A percentile compares a stretch with the other conserved stretches of the same genome.
phyloP scores from a whole-genome alignment of 148 eudicot species.

The Persicaria maculosa region DNA sequence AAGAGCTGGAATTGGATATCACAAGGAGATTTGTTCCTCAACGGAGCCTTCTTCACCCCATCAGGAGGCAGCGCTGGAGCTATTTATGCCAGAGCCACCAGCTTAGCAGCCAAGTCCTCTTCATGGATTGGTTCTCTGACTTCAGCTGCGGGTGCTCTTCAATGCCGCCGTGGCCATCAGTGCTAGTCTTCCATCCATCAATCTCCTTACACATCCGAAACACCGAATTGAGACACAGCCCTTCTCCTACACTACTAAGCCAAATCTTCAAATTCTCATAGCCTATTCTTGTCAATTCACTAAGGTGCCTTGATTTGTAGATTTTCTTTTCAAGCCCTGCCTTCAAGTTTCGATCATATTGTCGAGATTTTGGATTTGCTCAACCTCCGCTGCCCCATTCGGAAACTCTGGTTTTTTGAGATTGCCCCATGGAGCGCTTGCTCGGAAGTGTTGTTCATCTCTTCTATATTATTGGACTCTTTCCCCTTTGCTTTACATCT shows the following conservation, averaged over 20 bases:
- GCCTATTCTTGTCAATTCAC: neutral
- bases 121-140: neutral
- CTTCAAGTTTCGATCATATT: too few relatives aligned
- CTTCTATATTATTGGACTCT: too few relatives aligned
- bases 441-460: too few relatives aligned
- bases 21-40: slow-evolving; percentile 2
- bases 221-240: neutral
- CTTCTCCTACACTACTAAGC: neutral
- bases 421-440: too few relatives aligned
- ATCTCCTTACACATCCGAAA: neutral
- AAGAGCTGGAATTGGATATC: slow-evolving; percentile 9
- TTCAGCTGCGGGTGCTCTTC: neutral
- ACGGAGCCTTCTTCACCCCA: neutral
- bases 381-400: too few relatives aligned
- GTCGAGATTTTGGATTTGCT: too few relatives aligned
- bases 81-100: neutral
- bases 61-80: neutral
- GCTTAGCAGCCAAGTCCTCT: neutral
- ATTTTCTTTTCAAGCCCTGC: too few relatives aligned
- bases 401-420: too few relatives aligned
- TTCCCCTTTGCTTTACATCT: too few relatives aligned
- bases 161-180: neutral
- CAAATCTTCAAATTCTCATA: neutral
- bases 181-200: neutral
- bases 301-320: too few relatives aligned